phyloP scores from a whole-genome alignment of 305 asterid species.

The Plantago coronopus region DNA sequence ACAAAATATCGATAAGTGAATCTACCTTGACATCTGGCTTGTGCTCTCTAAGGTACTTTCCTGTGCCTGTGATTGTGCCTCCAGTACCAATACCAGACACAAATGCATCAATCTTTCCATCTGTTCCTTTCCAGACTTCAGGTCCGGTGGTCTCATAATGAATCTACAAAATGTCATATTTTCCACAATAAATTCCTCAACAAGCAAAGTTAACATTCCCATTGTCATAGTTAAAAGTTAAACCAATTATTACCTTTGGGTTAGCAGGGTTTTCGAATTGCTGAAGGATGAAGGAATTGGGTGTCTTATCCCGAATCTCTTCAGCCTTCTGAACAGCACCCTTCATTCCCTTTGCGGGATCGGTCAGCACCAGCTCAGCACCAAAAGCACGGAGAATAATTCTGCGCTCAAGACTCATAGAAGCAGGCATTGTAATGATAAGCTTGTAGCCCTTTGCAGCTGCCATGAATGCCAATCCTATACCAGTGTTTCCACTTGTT shows the following conservation, averaged over 20 bases:
- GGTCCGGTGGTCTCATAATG: conserved; percentile 98
- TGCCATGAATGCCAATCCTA: conserved; percentile 44
- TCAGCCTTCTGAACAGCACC: conserved; percentile 39
- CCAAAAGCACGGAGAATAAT: conserved; percentile 36
- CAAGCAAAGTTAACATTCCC: no score
- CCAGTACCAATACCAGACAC: conserved; percentile 96
- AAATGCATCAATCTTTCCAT: conserved; percentile 74
- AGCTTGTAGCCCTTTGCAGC: conserved; percentile 40
- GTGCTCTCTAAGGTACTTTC: conserved; percentile 79
- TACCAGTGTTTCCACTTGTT: conserved; percentile 43
- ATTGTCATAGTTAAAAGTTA: background rate
- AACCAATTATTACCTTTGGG: conserved; percentile 29
- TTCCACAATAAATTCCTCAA: background rate
- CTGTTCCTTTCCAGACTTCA: conserved; percentile 82
- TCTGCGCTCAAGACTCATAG: conserved; percentile 42
- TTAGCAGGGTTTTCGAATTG: conserved; percentile 36
- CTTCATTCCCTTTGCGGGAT: conserved; percentile 37
- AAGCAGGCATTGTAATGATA: conserved; percentile 39
- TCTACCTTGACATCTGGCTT: conserved; percentile 74
- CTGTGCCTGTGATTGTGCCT: conserved; percentile 93
- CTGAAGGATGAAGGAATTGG: conserved; percentile 33
- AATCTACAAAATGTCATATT: conserved; percentile 39
- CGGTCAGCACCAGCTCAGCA: conserved; percentile 35
- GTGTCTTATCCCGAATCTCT: conserved; percentile 29
- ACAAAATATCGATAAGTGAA: background rate